Evolutionary conservation across 371 early-diverging fungal genomes (phyloP).

Genomic region (Actinomucor elegans): DNA sequence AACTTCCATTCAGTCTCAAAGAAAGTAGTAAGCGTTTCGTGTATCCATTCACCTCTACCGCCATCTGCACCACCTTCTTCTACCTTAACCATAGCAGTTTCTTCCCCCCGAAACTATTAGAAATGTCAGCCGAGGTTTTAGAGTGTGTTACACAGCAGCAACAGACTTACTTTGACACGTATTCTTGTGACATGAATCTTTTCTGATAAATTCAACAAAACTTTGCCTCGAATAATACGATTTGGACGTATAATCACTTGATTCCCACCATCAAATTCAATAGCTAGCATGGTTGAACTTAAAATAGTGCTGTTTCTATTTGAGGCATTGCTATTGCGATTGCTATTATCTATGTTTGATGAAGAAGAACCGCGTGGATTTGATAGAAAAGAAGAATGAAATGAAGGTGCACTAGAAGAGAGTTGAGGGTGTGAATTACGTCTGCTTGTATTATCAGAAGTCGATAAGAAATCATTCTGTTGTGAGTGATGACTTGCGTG

Average conservation of each 20-base stretch:
- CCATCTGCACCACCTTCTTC: conserved; percentile 39
- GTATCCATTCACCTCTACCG: conserved; percentile 39
- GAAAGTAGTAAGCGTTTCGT: conserved; percentile 46
- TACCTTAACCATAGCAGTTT: conserved; percentile 44
- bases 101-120: conserved; percentile 51
- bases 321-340: background rate
- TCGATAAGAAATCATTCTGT: background rate
- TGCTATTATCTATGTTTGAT: no score
- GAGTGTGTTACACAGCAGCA: background rate
- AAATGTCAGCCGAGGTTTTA: no score
- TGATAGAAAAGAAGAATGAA: conserved; percentile 4
- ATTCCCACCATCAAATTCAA: conserved; percentile 51
- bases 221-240: conserved; percentile 44
- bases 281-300: no score
- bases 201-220: conserved; percentile 33
- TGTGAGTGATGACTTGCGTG: background rate
- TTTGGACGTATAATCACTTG: conserved; percentile 51
- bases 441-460: background rate
- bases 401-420: conserved; percentile 31
- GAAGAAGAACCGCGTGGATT: background rate
- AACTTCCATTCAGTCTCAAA: conserved; percentile 50
- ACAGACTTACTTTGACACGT: conserved; percentile 42
- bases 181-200: conserved; percentile 42
- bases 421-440: conserved; percentile 8
- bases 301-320: background rate